A percentile compares a stretch with the other conserved stretches of the same genome.
These are phyloP conservation scores for Bocquillonia castaneifolia DNA, from an alignment of 441 rosid species.

Conservation along the genomic window DNA sequence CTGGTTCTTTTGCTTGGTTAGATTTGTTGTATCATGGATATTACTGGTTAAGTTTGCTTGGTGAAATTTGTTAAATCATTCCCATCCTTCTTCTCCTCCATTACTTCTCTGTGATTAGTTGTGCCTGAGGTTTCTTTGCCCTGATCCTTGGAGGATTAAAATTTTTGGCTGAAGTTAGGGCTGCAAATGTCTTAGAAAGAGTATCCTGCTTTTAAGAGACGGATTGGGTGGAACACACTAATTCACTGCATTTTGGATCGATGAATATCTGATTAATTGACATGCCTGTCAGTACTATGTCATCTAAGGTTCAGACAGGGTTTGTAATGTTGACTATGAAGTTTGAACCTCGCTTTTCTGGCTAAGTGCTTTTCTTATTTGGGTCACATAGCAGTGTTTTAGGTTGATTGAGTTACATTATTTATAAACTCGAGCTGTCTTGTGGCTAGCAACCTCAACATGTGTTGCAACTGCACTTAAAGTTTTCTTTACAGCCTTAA, in stretches of 20 bases:
- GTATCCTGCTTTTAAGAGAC: not conserved
- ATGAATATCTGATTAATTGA: not conserved
- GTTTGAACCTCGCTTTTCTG: too few species aligned
- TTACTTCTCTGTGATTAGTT: not conserved
- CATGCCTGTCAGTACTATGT: not conserved
- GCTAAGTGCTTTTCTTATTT: too few species aligned
- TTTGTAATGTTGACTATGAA: not conserved
- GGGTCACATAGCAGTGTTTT: not conserved
- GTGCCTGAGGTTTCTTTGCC: too few species aligned
- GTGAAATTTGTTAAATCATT: too few species aligned
- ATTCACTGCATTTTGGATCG: not conserved
- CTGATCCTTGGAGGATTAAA: not conserved
- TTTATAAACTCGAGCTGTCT: not conserved
- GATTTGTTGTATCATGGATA: slow-evolving; percentile 8
- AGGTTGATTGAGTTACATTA: not conserved
- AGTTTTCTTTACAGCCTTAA: not conserved
- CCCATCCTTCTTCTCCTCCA: not conserved
- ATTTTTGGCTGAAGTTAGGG: not conserved
- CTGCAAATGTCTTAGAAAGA: not conserved
- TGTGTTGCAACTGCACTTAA: slow-evolving; percentile 5
- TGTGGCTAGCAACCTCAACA: not conserved
- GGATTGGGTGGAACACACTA: not conserved
- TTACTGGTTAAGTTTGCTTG: not conserved
- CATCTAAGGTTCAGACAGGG: not conserved
- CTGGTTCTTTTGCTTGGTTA: slow-evolving; percentile 10